Evolutionary conservation across 768 basidiomycete genomes (phyloP), one percentile per base, ranked within the genome.

Genomic region (Trametes sanguinea): DNA sequence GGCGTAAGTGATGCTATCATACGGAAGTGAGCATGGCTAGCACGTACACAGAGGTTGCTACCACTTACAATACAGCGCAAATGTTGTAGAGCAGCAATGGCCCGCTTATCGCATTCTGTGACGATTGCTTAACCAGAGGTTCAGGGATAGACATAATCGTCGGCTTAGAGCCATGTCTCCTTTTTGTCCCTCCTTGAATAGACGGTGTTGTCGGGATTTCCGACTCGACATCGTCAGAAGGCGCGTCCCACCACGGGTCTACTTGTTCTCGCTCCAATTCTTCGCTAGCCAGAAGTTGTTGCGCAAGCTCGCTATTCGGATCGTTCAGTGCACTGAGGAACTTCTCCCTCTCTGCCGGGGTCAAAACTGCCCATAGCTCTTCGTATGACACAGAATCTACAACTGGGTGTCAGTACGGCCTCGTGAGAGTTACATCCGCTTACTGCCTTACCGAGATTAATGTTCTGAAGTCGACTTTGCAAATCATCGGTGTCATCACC

Each of bases 161-260:
- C 27, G 85, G 86, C 50, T 71, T 74, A 11, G 62, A 22, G 3
- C 81, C 81, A 66, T 76, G 61, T 43, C 35, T 60, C 6, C 45
- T 40, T 7, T 40, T 54, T 22, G 46, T 42, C 9, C 13, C 8
- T 35, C 33, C 30, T 40, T 51, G 59, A 35, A 22, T 4, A 32
- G 53, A 57, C 50, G 69, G 66, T 53, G 44, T 46, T 13, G 22
- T 29, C 14, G 64, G 17, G 27, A 29, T 44, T 16, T 32, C 32
- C 9, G 46, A 17, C 11, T 17, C 61, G 27, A 63, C 57, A n/a
- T 30, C 51, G 27, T 62, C 63, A 3, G 51, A 14, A 1, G 68
- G 64, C 17, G 68, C 74, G 57, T 86, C 81, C 92, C 92, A 95
- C 93, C 93, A 95, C 5, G 92, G 92, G 4, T 77, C 74, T 4